Evolutionary conservation across 352 stramenopile species (phyloP).

Genomic region (Pythium phragmiticola): DNA sequence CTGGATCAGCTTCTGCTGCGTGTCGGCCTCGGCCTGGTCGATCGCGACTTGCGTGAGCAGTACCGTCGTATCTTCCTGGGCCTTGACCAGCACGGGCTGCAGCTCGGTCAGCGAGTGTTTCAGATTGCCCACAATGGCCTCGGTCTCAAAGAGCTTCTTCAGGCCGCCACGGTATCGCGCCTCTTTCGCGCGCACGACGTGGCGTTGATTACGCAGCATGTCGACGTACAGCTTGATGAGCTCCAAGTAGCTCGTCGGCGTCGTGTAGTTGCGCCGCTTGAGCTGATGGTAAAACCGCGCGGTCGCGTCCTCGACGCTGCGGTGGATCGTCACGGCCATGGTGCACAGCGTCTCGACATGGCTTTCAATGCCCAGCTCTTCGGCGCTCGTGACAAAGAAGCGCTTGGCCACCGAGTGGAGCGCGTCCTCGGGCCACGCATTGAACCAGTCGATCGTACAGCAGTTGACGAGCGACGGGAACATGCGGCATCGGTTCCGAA

Average conservation of each 20-base stretch:
- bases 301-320: slow-evolving; percentile 87
- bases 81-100: slow-evolving; percentile 88
- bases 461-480: slow-evolving; percentile 95
- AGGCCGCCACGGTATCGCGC: slow-evolving; percentile 81
- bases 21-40: slow-evolving; percentile 91
- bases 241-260: slow-evolving; percentile 94
- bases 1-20: slow-evolving; percentile 90
- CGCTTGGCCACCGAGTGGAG: slow-evolving; percentile 89
- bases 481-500: slow-evolving; percentile 92
- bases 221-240: slow-evolving; percentile 93
- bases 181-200: slow-evolving; percentile 83
- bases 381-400: slow-evolving; percentile 84
- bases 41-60: slow-evolving; percentile 88
- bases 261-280: slow-evolving; percentile 94
- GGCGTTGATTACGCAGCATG: slow-evolving; percentile 87
- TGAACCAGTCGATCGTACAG: slow-evolving; percentile 97
- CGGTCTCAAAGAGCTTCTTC: slow-evolving; percentile 92
- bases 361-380: slow-evolving; percentile 85
- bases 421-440: slow-evolving; percentile 93
- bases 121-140: slow-evolving; percentile 91
- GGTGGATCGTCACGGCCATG: slow-evolving; percentile 94
- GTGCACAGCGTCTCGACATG: slow-evolving; percentile 89
- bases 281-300: slow-evolving; percentile 78
- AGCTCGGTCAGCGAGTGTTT: slow-evolving; percentile 91
- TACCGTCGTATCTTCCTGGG: slow-evolving; percentile 83